Evolutionary conservation across 306 rosid species (phyloP), one percentile per base, ranked within the genome.

Genomic region (Hippophae tibetana): DNA sequence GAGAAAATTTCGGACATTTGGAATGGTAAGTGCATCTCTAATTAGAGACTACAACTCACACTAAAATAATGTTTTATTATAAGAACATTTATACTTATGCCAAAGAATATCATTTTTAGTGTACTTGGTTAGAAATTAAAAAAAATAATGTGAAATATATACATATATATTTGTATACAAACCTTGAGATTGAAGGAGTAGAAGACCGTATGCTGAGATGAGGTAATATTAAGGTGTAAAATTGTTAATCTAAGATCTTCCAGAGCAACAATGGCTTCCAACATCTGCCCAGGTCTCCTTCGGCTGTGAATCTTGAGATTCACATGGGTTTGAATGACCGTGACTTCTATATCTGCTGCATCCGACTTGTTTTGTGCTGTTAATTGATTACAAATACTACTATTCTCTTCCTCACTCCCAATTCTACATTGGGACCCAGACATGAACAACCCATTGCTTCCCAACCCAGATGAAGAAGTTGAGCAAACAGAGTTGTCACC

Each of bases 151-250:
- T 14, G 44, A 42, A 53, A 18, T 18, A 18, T 18, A 18, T 18
- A 18, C 1, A 18, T 18, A 18, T 18, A 18, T 18, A 0, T 18
- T 18, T 18, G 23, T 18, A 18, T 18, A 18, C 23, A 67, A 78
- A 92, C 99, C 99, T 84, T 88, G 82, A 92, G 97, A 77, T 92
- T 88, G 84, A 92, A 75, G 58, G 95, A 86, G 86, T 85, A 92
- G 14, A 84, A 78, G 58, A 86, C 84, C 13, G 83, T 74, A 71
- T 69, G 47, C 8, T 65, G 81, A 31, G 84, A 78, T 8, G 97
- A 76, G 40, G 89, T 81, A 47, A 92, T 79, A 81, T 92, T 92
- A 60, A 92, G 95, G 75, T 92, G 99, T 63, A 92, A 65, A 68
- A 93, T 76, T 2, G 87, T 65, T 55, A 88, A 84, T 77, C 85